These are phyloP conservation scores for Scedosporium minutisporum DNA, from an alignment of 2,329 filamentous ascomycete genomes.

Conservation along the genomic window DNA sequence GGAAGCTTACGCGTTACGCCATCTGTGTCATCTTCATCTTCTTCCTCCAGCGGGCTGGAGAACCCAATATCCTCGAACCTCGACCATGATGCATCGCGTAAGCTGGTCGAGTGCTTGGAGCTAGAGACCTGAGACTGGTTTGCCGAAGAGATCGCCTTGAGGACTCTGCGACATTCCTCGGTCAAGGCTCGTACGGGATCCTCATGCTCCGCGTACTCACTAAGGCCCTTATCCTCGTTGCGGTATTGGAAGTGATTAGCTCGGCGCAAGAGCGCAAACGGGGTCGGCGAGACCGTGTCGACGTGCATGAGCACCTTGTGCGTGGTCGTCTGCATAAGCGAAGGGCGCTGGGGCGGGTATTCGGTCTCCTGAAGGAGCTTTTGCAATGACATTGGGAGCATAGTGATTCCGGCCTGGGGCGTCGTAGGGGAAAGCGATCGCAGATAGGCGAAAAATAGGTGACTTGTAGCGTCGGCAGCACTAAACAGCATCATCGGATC, in stretches of 20 bases:
- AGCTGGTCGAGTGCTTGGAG: slow-evolving; percentile 59
- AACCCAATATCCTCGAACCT: slow-evolving; percentile 95
- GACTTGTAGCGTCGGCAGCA: slow-evolving; percentile 89
- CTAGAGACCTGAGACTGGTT: slow-evolving; percentile 75
- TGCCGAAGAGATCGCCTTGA: slow-evolving; percentile 76
- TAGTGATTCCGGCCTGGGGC: slow-evolving; percentile 67
- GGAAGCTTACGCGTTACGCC: slow-evolving; percentile 23
- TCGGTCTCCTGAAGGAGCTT: slow-evolving; percentile 85
- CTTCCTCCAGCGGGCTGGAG: slow-evolving; percentile 62
- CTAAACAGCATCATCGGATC: slow-evolving; percentile 32
- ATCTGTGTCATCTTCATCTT: slow-evolving; percentile 53
- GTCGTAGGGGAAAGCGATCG: slow-evolving; percentile 80
- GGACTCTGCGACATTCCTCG: slow-evolving; percentile 85
- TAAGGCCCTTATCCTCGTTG: slow-evolving; percentile 75
- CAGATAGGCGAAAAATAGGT: slow-evolving; percentile 96
- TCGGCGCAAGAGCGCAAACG: slow-evolving; percentile 79
- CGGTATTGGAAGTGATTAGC: slow-evolving; percentile 94
- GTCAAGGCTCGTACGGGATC: slow-evolving; percentile 83
- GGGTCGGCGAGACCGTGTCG: slow-evolving; percentile 85
- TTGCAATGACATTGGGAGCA: slow-evolving; percentile 82
- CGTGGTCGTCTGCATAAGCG: slow-evolving; percentile 67
- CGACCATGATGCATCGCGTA: slow-evolving; percentile 88
- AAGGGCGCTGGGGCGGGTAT: slow-evolving; percentile 76
- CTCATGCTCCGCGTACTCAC: slow-evolving; percentile 78
- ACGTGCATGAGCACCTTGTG: slow-evolving; percentile 96